Conservation (phyloP, 306 rosid genomes). For the Cucumis hystrix region DNA sequence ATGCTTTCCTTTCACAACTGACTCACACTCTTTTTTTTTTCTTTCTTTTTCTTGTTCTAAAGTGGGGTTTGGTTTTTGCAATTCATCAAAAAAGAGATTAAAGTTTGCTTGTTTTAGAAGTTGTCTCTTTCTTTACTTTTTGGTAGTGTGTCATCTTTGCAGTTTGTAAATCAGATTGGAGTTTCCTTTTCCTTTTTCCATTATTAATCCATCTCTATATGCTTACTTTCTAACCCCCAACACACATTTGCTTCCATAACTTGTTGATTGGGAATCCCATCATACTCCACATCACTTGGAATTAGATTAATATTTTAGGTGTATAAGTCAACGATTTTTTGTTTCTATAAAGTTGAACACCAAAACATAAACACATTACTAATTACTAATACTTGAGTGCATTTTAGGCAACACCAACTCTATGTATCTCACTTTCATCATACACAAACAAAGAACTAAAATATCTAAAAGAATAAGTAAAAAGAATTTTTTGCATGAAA, state of each 20-base stretch:
- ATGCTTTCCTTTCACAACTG: not conserved
- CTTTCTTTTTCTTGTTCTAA: too few relatives aligned
- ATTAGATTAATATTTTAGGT: not conserved
- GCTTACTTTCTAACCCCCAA: not conserved
- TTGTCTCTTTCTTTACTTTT: not conserved
- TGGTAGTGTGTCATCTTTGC: not conserved
- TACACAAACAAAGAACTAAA: too few relatives aligned
- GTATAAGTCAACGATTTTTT: not conserved
- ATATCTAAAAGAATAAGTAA: too few relatives aligned
- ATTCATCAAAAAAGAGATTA: not conserved
- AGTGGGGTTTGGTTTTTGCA: not conserved
- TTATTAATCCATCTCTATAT: not conserved
- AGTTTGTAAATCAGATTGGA: not conserved
- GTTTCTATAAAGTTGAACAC: too few relatives aligned
- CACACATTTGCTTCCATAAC: not conserved
- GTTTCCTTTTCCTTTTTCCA: not conserved
- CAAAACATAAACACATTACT: too few relatives aligned
- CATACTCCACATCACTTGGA: not conserved
- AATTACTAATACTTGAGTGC: too few relatives aligned
- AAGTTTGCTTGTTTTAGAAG: conserved; percentile 6
- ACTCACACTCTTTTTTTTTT: too few relatives aligned
- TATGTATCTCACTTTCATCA: too few relatives aligned
- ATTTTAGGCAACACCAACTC: too few relatives aligned
- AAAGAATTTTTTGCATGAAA: too few relatives aligned
- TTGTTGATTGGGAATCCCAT: not conserved